Base-by-base conservation (phyloP, 2,329 filamentous ascomycete genomes). In the Ophiostoma sp. region DNA sequence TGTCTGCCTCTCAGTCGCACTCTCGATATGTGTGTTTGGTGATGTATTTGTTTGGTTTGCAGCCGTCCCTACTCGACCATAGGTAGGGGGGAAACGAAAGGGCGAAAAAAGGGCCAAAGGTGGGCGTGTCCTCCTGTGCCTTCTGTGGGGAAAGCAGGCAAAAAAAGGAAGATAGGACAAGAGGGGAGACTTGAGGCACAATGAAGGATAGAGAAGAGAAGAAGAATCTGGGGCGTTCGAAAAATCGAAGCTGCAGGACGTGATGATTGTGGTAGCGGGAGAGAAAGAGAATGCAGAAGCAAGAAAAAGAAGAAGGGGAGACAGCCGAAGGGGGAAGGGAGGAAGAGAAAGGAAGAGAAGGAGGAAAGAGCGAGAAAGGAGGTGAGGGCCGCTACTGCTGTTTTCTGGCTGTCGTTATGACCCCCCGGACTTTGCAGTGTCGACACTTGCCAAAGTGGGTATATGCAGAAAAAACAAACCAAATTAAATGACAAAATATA, bases 1-100 rank as follows among this genome's bases (percentile, higher is more conserved):
- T 83, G 79, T 77, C 69, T 38, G 55, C 64, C 55, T 66, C 38
- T 40, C 62, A 42, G 14, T 64, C 40, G 60, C 16, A 64, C 38
- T 64, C 60, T 18, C 16, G 47, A 36, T 49, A 5, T 44, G 63
- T 55, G 67, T 65, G 49, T 60, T 66, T 36, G 55, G 36, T 5
- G 40, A 41, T 68, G 62, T 45, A 62, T 69, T 40, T 41, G 60
- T 64, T 63, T 69, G 65, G 67, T 41, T 45, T 18, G 40, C 40
- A 45, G n/a, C 66, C 68, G 65, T 69, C 68, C 67, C 67, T 49
- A 52, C 66, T 68, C 60, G 64, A 44, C 45, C 55, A 18, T 60
- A 60, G 49, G 49, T 7, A 4, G n/a, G 44, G 41, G 38, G 45
- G 40, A 44, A 16, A 52, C 27, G 68, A 64, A 65, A 67, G 60